Percentiles rank a stretch among this genome's conserved stretches.
These are phyloP conservation scores for Mucor plumbeus DNA, from an alignment of 371 early-diverging fungal genomes.

Conservation along the genomic window DNA sequence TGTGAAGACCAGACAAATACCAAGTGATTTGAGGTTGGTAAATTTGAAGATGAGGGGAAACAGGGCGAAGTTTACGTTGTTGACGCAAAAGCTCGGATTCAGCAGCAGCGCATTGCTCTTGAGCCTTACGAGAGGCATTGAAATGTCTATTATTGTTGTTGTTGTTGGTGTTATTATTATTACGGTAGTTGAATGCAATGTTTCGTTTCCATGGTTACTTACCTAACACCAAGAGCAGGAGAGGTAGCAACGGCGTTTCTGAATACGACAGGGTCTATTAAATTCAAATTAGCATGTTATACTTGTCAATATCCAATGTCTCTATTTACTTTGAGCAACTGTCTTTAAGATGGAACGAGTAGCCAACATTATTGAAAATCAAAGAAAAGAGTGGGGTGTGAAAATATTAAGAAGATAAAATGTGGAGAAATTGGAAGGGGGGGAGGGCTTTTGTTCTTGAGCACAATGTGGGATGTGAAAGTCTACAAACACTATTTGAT, in stretches of 20 bases:
- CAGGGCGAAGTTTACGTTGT: slow-evolving; percentile 79
- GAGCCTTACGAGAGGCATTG: slow-evolving; percentile 38
- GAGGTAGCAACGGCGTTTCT: slow-evolving; percentile 40
- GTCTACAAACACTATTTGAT: slow-evolving; percentile 1
- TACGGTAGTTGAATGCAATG: not conserved
- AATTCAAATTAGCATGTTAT: not conserved
- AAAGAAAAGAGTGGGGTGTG: slow-evolving; percentile 29
- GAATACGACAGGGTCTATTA: slow-evolving; percentile 45
- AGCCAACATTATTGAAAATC: slow-evolving; percentile 46
- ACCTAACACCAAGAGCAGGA: slow-evolving; percentile 48
- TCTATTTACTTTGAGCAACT: slow-evolving; percentile 49
- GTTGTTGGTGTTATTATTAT: not conserved
- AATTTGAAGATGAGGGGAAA: slow-evolving; percentile 84
- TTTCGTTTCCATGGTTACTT: not conserved
- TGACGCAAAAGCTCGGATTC: slow-evolving; percentile 60
- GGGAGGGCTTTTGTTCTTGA: not conserved
- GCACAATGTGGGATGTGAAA: not conserved
- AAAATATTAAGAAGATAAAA: slow-evolving; percentile 24
- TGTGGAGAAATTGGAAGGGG: slow-evolving; percentile 29
- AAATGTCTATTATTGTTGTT: slow-evolving; percentile 37
- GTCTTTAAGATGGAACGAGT: slow-evolving; percentile 53
- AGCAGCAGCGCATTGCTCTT: slow-evolving; percentile 52
- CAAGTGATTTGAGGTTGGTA: slow-evolving; percentile 92
- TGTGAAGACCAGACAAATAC: slow-evolving; percentile 77
- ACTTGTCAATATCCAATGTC: not conserved